phyloP scores from a whole-genome alignment of 352 stramenopile species.

The Phytophthora cajani region DNA sequence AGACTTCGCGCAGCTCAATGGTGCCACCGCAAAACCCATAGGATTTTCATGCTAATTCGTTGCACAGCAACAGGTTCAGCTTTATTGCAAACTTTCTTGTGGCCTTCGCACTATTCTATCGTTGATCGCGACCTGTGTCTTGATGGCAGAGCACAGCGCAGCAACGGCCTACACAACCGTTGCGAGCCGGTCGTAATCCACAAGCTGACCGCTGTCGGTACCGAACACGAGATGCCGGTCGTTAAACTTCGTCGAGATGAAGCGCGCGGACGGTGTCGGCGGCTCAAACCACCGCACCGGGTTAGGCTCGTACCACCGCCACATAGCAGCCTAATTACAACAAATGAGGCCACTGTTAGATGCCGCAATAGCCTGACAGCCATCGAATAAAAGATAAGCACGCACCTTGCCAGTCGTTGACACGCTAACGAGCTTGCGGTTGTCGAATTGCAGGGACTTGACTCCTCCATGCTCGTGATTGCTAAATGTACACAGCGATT shows the following conservation, averaged over 20 bases:
- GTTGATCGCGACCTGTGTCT: slow-evolving; percentile 27
- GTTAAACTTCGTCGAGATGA: slow-evolving; percentile 78
- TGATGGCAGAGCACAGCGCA: slow-evolving; percentile 14
- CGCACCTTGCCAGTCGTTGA: slow-evolving; percentile 75
- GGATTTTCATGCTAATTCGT: background rate
- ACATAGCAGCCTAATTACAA: slow-evolving; percentile 67
- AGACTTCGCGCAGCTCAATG: slow-evolving; percentile 22
- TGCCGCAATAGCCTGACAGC: background rate
- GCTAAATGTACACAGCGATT: slow-evolving; percentile 87
- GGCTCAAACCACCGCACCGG: slow-evolving; percentile 79
- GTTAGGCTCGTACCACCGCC: slow-evolving; percentile 86
- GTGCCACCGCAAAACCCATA: slow-evolving; percentile 10
- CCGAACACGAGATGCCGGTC: slow-evolving; percentile 80
- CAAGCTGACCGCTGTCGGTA: slow-evolving; percentile 72
- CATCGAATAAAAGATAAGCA: background rate
- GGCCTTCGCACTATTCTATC: slow-evolving; percentile 40
- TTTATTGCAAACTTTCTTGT: slow-evolving; percentile 19
- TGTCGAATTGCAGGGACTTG: slow-evolving; percentile 84
- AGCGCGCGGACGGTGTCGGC: slow-evolving; percentile 53
- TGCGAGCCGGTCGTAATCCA: slow-evolving; percentile 82
- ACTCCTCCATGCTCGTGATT: slow-evolving; percentile 73
- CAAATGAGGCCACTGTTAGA: slow-evolving; percentile 21
- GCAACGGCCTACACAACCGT: slow-evolving; percentile 51
- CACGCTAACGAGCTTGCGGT: slow-evolving; percentile 86
- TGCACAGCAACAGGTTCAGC: slow-evolving; percentile 10